Base-by-base conservation (phyloP, 345 rosid genomes). In the Microthlaspi erraticum region DNA sequence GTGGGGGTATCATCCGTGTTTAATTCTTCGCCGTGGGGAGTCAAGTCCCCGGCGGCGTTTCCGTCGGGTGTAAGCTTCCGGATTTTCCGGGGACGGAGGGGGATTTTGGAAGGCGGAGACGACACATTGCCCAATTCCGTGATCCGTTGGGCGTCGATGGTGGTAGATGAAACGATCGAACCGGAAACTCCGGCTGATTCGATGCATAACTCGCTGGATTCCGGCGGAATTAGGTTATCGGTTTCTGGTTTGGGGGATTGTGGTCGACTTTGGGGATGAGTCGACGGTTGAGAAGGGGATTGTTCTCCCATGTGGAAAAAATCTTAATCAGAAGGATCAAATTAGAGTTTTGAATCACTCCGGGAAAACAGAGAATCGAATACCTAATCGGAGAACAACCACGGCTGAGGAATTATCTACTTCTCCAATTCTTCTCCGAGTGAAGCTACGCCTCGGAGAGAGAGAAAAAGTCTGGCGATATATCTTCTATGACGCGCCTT, bases 1-100 rank as follows among this genome's bases (percentile, higher is more conserved):
- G 78, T 45, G 14, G 67, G 9, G 5, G 17, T 23, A 38, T 57
- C 63, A 42, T 78, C 81, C 13, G 57, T 20, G 17, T 68, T 51
- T 6, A 58, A 48, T 29, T 79, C 48, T 41, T 77, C 66, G 10
- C 11, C 51, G 4, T 5, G 18, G 6, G 49, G 49, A 16, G 3
- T 44, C 19, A 44, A 44, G 6, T 41, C 60, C 4, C 34, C 72
- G 11, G 33, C 49, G 34, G 71, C 53, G n/a, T 72, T 66, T 18
- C 48, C 70, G 14, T 86, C 87, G 14, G 84, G 86, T 10, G 89
- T 81, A 44, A 93, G 79, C 64, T 93, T 93, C 34, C 93, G 89
- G 77, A 87, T 79, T 80, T 90, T 87, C 1, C 93, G 85, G 45
- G 97, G 98, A 37, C 96, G 98, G 14, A 84, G 76, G 44, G 98